Percentiles rank a stretch among this genome's conserved stretches.
Evolutionary conservation across 1,139 yeast genomes (phyloP).

Genomic region (Scheffersomyces parashehatae): DNA sequence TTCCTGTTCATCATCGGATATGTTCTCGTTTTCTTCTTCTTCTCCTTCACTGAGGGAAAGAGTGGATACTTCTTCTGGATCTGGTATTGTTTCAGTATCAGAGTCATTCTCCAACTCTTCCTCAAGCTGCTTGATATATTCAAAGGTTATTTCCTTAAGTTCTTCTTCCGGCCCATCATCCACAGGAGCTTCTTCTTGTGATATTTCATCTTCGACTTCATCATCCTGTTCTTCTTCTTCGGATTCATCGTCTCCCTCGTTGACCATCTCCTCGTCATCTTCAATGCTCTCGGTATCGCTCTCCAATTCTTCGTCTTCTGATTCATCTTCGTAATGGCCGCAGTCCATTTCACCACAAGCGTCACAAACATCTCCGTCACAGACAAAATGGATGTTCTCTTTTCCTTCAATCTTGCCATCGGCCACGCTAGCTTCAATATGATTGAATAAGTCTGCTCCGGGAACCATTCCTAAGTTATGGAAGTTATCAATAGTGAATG

Average conservation of each 20-base stretch:
- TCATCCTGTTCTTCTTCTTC: conserved; percentile 10
- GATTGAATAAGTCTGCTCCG: conserved; percentile 89
- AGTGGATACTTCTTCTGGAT: conserved; percentile 25
- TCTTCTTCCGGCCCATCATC: conserved; percentile 10
- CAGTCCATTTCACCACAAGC: conserved; percentile 72
- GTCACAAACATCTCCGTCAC: conserved; percentile 69
- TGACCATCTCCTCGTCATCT: conserved; percentile 13
- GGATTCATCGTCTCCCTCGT: conserved; percentile 17
- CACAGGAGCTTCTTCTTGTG: conserved; percentile 9
- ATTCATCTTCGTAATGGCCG: conserved; percentile 38
- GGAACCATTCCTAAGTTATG: conserved; percentile 82
- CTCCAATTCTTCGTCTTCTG: conserved; percentile 21
- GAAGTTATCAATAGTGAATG: conserved; percentile 75
- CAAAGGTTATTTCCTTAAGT: conserved; percentile 36
- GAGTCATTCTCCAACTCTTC: conserved; percentile 19
- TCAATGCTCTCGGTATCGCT: conserved; percentile 26
- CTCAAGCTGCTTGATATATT: conserved; percentile 35
- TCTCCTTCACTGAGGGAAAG: conserved; percentile 22
- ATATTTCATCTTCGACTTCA: conserved; percentile 12
- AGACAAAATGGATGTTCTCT: conserved; percentile 74
- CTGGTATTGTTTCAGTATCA: conserved; percentile 30
- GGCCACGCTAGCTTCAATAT: conserved; percentile 40
- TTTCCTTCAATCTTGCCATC: conserved; percentile 25
- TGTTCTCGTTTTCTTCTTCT: conserved; percentile 4
- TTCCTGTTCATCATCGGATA: conserved; percentile 3